Conservation (phyloP, 1,284 basidiomycete species). For the Marasmius tenuissimus region DNA sequence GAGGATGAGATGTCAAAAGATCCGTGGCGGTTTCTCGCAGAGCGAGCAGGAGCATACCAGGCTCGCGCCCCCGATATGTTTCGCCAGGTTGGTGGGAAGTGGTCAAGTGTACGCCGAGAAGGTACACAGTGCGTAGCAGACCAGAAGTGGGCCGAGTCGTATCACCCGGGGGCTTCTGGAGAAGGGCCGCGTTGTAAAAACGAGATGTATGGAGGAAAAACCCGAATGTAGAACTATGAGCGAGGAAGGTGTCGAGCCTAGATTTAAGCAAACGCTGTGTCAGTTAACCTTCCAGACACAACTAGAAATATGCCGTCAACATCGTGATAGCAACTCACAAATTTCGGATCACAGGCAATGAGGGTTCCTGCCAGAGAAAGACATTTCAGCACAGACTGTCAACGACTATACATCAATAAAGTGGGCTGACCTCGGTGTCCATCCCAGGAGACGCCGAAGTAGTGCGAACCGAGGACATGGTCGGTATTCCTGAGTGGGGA, state of each 20-base stretch:
- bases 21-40: constrained; percentile 20
- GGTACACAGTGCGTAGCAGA: constrained; percentile 29
- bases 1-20: constrained; percentile 17
- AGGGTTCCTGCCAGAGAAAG: neutral
- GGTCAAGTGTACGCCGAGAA: constrained; percentile 28
- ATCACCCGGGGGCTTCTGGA: constrained; percentile 15
- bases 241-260: constrained; percentile 26
- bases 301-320: neutral
- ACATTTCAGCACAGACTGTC: constrained; percentile 4
- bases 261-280: neutral
- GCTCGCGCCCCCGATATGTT: constrained; percentile 14
- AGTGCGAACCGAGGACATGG: neutral
- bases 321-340: constrained; percentile 3
- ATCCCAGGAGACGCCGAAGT: neutral
- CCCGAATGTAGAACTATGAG: constrained; percentile 19
- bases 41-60: constrained; percentile 24
- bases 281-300: neutral
- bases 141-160: constrained; percentile 25
- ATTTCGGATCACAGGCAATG: constrained; percentile 2
- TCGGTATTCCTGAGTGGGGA: neutral
- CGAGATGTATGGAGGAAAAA: constrained; percentile 25
- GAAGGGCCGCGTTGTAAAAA: constrained; percentile 13
- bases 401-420: constrained; percentile 11
- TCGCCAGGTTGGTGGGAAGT: constrained; percentile 5
- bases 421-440: constrained; percentile 7